A percentile compares a stretch with the other conserved stretches of the same genome.
Evolutionary conservation across 495 filamentous ascomycete genomes (phyloP).

Genomic region (Talaromyces thailandensis): DNA sequence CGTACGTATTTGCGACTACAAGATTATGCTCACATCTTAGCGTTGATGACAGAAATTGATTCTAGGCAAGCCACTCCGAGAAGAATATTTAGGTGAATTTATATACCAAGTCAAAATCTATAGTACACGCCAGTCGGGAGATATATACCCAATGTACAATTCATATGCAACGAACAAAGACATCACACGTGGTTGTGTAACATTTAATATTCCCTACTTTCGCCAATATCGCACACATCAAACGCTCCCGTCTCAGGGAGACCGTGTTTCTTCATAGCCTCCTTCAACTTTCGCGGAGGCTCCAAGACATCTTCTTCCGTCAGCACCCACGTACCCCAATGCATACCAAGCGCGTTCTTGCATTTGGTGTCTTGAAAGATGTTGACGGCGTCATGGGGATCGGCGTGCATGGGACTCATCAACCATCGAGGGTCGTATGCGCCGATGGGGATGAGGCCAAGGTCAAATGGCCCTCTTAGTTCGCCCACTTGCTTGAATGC

Average conservation of each 20-base stretch:
- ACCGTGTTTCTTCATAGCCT: conserved; percentile 55
- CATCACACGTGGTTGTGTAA: background rate
- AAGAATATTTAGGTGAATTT: background rate
- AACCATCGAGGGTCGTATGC: conserved; percentile 66
- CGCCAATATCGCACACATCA: conserved; percentile 71
- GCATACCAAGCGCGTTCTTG: conserved; percentile 68
- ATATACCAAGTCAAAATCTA: background rate
- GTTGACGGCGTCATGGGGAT: conserved; percentile 70
- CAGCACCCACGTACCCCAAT: conserved; percentile 78
- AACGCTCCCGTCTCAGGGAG: conserved; percentile 63
- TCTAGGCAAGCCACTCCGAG: background rate
- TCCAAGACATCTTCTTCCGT: conserved; percentile 69
- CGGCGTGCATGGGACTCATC: conserved; percentile 67
- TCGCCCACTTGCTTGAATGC: conserved; percentile 72
- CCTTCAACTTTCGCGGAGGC: conserved; percentile 56
- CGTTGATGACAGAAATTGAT: too few species aligned
- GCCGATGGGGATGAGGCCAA: conserved; percentile 79
- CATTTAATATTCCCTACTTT: conserved; percentile 55
- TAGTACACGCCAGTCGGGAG: background rate
- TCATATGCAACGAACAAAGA: background rate
- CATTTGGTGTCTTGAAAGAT: conserved; percentile 72
- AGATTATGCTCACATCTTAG: too few species aligned
- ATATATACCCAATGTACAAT: background rate
- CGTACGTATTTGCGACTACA: too few species aligned
- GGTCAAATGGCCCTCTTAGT: conserved; percentile 65